Evolutionary conservation across 2,329 filamentous ascomycete species (phyloP).

Genomic region (Knufia fluminis): DNA sequence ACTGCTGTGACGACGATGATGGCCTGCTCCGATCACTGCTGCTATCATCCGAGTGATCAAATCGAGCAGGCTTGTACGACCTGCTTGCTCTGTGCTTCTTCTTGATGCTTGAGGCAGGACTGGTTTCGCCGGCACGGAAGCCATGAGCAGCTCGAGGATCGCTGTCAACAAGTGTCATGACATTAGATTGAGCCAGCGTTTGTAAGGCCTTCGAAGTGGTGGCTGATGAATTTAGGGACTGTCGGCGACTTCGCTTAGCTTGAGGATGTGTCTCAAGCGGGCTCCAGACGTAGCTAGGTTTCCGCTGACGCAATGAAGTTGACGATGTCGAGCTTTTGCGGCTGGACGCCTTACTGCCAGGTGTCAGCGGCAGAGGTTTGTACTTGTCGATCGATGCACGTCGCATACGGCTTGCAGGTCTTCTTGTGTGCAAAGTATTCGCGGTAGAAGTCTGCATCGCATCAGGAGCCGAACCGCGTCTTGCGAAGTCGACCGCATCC

Average conservation of each 20-base stretch:
- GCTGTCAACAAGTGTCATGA: conserved; percentile 2
- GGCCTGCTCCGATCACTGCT: not conserved
- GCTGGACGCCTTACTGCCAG: not conserved
- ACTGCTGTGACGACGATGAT: not conserved
- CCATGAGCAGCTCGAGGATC: not conserved
- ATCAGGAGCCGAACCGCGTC: not conserved
- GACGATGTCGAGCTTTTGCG: not conserved
- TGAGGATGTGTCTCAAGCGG: too few species aligned
- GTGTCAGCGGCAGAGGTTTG: not conserved
- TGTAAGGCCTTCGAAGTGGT: not conserved
- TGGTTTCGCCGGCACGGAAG: not conserved
- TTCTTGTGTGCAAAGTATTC: not conserved
- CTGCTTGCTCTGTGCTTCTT: too few species aligned
- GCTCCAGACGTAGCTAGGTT: not conserved
- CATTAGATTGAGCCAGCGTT: not conserved
- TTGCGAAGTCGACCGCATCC: not conserved
- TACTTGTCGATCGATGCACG: not conserved
- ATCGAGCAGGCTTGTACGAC: not conserved
- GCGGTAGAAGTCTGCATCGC: not conserved
- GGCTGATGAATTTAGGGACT: not conserved
- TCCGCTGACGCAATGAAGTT: not conserved
- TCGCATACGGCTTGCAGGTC: not conserved
- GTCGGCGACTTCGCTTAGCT: not conserved
- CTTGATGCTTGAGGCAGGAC: not conserved
- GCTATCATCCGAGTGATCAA: not conserved